A percentile compares a stretch with the other conserved stretches of the same genome.
Conservation (phyloP, 495 filamentous ascomycete genomes). For the Xylaria venustula region DNA sequence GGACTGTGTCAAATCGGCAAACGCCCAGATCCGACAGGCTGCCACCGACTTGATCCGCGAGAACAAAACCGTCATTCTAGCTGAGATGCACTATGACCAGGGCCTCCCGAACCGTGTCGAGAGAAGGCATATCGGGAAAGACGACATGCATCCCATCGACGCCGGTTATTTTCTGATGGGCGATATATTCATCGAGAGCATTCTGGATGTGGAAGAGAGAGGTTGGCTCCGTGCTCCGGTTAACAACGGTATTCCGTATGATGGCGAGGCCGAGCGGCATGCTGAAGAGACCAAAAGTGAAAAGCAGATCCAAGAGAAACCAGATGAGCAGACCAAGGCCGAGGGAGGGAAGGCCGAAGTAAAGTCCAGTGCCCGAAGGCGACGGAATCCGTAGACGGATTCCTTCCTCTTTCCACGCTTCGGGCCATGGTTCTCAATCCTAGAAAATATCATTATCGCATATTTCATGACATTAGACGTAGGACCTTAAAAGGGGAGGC, state of each 20-base stretch:
- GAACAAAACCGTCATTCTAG: constrained; percentile 27
- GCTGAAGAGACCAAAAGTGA: constrained; percentile 25
- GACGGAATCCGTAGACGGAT: not conserved
- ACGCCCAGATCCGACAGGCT: constrained; percentile 32
- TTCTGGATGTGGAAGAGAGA: constrained; percentile 33
- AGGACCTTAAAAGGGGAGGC: not conserved
- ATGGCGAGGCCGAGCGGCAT: constrained; percentile 30
- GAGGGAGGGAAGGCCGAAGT: constrained; percentile 3
- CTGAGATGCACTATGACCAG: constrained; percentile 27
- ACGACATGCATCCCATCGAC: constrained; percentile 43
- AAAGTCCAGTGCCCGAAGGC: not conserved
- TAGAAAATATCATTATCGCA: not conserved
- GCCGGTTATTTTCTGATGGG: constrained; percentile 49
- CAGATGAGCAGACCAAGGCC: not conserved
- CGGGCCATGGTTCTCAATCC: too few relatives aligned
- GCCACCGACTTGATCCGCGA: constrained; percentile 38
- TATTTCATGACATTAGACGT: too few relatives aligned
- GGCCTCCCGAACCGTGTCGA: constrained; percentile 26
- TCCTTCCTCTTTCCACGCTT: too few relatives aligned
- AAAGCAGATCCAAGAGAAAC: constrained; percentile 5
- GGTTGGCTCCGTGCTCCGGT: constrained; percentile 36
- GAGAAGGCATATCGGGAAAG: constrained; percentile 25
- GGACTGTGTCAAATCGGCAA: constrained; percentile 32
- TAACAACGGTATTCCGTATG: constrained; percentile 30
- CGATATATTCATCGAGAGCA: constrained; percentile 40